Conservation (phyloP, 169 alveolate genomes). For the Plasmodium billcollinsi region DNA sequence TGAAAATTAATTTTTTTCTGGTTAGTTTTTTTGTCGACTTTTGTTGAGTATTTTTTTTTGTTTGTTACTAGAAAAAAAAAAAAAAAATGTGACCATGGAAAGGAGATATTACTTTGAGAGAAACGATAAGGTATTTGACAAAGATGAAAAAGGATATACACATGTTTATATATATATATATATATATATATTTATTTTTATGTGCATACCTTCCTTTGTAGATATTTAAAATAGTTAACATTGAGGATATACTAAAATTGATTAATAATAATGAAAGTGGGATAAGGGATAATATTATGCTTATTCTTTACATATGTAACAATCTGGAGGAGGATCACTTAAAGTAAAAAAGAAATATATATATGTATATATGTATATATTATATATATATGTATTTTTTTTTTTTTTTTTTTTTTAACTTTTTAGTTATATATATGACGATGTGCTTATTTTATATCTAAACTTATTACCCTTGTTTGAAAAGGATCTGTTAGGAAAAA, state of each 20-base stretch:
- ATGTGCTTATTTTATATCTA: conserved; percentile 16
- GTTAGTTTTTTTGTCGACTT: too few species aligned
- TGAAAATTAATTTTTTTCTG: too few species aligned
- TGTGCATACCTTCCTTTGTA: neutral
- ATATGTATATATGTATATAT: neutral
- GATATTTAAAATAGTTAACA: conserved; percentile 33
- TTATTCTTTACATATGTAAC: conserved; percentile 45
- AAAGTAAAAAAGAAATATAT: conserved; percentile 2
- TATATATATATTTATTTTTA: too few species aligned
- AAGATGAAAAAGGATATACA: too few species aligned
- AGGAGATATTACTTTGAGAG: too few species aligned
- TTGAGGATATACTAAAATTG: conserved; percentile 26
- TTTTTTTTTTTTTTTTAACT: neutral
- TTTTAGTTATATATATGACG: neutral
- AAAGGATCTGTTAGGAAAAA: neutral
- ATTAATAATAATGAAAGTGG: conserved; percentile 11
- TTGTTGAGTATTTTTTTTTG: too few species aligned
- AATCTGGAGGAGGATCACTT: conserved; percentile 39
- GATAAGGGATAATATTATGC: conserved; percentile 6
- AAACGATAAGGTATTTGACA: too few species aligned
- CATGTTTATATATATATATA: too few species aligned
- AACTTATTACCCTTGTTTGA: conserved; percentile 23
- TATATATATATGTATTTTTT: neutral
- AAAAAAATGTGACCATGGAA: too few species aligned
- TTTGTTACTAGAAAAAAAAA: too few species aligned